These are phyloP conservation scores for Clitopilus hobsonii DNA, from an alignment of 768 basidiomycete species.

Conservation along the genomic window DNA sequence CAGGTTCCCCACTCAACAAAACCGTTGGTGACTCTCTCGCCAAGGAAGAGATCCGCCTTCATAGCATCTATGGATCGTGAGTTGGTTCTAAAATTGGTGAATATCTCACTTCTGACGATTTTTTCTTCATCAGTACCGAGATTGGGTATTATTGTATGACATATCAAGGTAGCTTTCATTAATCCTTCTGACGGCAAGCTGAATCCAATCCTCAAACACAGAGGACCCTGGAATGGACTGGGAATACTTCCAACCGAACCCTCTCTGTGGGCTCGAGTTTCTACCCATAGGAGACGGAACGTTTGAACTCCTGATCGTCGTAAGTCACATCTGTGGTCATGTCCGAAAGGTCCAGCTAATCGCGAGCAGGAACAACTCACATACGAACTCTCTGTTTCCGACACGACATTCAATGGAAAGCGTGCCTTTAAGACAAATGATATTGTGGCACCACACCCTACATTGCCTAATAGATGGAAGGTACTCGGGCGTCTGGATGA, in stretches of 20 bases:
- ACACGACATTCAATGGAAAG: conserved; percentile 25
- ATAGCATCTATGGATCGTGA: conserved; percentile 30
- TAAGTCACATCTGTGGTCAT: not conserved
- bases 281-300: conserved; percentile 3
- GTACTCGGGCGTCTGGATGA: conserved; percentile 33
- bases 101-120: not conserved
- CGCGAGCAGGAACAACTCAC: not conserved
- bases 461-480: conserved; percentile 25
- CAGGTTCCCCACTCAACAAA: conserved; percentile 19
- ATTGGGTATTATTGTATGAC: conserved; percentile 8
- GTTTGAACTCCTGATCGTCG: conserved; percentile 3
- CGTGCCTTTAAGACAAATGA: conserved; percentile 35
- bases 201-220: not conserved
- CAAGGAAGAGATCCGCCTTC: conserved; percentile 15
- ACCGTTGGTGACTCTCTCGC: conserved; percentile 16
- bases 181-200: not conserved
- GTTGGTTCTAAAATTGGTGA: conserved; percentile 8
- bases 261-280: not conserved
- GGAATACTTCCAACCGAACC: conserved; percentile 2
- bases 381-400: conserved; percentile 12
- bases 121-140: conserved; percentile 14
- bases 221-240: conserved; percentile 7
- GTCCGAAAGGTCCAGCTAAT: not conserved
- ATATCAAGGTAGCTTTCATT: conserved; percentile 6
- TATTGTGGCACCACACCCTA: conserved; percentile 35